Evolutionary conservation across 228 moss, liverwort and hornwort genomes (phyloP), one percentile per base, ranked within the genome.

Genomic region (Sphagnum fallax): DNA sequence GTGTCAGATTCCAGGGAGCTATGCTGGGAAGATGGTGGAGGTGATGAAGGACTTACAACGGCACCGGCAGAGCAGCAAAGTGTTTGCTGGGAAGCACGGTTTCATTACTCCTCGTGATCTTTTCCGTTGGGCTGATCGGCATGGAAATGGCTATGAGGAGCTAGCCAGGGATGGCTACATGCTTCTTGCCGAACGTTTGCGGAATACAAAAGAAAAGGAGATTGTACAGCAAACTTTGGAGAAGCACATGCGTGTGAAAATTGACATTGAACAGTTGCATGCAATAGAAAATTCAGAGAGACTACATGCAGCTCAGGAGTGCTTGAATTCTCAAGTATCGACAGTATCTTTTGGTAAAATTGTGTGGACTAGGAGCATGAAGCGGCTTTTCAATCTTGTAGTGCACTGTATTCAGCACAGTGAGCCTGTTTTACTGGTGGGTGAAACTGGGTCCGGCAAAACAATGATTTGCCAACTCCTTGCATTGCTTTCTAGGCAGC

Each of bases 11-110:
- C 98, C 98, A 32, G 88, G 92, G 67, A 98, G 98, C 69, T 93
- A 98, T 87, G 98, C 98, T 16, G 71, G 66, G 5, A 93, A 98
- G 79, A 93, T 98, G 98, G 90, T 98, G 62, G 91, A 87, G 73
- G 97, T 93, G 66, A 98, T 98, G 97, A 98, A 98, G 79, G 97
- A 98, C 71, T 78, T 98, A 69, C 97, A 98, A 70, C 83, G 93
- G 71, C 91, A 91, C 74, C 78, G 97, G 64, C 97, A 98, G 72
- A 87, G 97, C 66, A 98, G 91, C 81, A 91, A 90, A 77, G 93
- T 89, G 47, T 98, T 98, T 75, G 97, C 97, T 78, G 97, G 97
- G 32, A 98, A 98, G 65, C 97, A 98, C 65, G 97, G 97, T 47
- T 98, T 98, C 69, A 98, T 98, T 53, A 98, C 97, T 62, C 83